Conservation (phyloP, 208 protist species). For the Leishmania arabica region DNA sequence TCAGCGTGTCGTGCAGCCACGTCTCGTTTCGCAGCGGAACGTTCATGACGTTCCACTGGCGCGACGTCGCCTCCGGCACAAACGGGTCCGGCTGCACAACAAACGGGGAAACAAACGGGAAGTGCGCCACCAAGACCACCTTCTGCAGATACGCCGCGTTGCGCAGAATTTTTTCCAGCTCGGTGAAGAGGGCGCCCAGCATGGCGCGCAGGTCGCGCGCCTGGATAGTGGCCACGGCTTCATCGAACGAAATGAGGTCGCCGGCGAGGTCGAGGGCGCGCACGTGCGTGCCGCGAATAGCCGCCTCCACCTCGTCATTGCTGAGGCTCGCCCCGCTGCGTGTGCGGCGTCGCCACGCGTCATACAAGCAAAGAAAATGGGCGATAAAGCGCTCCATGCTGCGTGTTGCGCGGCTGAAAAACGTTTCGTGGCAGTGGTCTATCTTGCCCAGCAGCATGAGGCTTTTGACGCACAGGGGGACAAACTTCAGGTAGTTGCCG, state of each 20-base stretch:
- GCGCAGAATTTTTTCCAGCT: conserved; percentile 83
- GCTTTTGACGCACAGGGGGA: conserved; percentile 78
- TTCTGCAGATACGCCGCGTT: conserved; percentile 81
- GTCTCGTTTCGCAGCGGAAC: conserved; percentile 32
- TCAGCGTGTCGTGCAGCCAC: conserved; percentile 43
- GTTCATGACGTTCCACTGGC: conserved; percentile 47
- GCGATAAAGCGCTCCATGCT: conserved; percentile 74
- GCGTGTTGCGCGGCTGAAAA: conserved; percentile 60
- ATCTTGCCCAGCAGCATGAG: conserved; percentile 62
- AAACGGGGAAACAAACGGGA: conserved; percentile 68
- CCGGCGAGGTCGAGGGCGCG: conserved; percentile 60
- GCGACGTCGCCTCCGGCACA: conserved; percentile 39
- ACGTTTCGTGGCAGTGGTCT: conserved; percentile 72
- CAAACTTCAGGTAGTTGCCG: conserved; percentile 70
- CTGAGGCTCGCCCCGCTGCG: conserved; percentile 38
- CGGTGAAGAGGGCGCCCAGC: conserved; percentile 71
- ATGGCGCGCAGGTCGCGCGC: conserved; percentile 58
- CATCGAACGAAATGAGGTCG: conserved; percentile 66
- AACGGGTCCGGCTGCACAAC: conserved; percentile 50
- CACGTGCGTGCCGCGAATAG: conserved; percentile 61
- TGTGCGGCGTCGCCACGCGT: conserved; percentile 58
- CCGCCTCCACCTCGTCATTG: conserved; percentile 35
- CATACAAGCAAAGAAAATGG: conserved; percentile 80
- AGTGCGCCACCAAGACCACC: conserved; percentile 62
- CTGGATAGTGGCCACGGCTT: conserved; percentile 72